Evolutionary conservation across 345 rosid genomes (phyloP).

Genomic region (Corchorus capsularis): DNA sequence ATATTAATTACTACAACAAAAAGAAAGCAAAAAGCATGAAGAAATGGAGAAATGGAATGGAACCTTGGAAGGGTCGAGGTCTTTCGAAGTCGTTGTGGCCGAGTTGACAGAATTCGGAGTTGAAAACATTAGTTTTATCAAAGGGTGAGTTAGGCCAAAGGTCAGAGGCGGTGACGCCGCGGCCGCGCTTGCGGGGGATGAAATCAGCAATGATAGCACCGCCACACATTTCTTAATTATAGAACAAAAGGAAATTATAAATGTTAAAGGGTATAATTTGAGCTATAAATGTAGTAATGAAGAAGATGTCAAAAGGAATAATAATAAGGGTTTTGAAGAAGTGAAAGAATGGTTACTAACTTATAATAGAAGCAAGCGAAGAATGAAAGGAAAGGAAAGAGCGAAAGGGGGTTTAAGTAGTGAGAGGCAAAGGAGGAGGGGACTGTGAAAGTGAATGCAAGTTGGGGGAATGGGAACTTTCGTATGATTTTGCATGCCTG

Average conservation of each 20-base stretch:
- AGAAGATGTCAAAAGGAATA: background rate
- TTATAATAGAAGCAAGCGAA: background rate
- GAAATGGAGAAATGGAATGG: background rate
- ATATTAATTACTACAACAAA: background rate
- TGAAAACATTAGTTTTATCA: conserved; percentile 18
- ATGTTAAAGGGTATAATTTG: background rate
- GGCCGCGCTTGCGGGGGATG: conserved; percentile 40
- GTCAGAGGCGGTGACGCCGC: conserved; percentile 40
- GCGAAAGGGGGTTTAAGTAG: background rate
- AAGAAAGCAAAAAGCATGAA: background rate
- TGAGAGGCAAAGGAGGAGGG: background rate
- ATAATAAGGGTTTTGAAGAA: background rate
- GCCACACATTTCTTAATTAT: conserved; percentile 61
- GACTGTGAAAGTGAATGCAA: background rate
- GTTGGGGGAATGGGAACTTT: background rate
- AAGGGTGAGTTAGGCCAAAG: conserved; percentile 51
- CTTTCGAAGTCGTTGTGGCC: conserved; percentile 18
- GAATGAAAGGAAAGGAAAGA: background rate
- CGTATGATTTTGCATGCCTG: background rate
- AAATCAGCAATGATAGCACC: conserved; percentile 58
- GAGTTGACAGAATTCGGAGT: background rate
- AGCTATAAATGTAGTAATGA: background rate
- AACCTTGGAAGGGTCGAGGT: conserved; percentile 17
- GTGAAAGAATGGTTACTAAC: too few relatives aligned
- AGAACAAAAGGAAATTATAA: background rate